phyloP scores from a whole-genome alignment of 2,329 filamentous ascomycete genomes.

The Basipetospora chlamydospora region DNA sequence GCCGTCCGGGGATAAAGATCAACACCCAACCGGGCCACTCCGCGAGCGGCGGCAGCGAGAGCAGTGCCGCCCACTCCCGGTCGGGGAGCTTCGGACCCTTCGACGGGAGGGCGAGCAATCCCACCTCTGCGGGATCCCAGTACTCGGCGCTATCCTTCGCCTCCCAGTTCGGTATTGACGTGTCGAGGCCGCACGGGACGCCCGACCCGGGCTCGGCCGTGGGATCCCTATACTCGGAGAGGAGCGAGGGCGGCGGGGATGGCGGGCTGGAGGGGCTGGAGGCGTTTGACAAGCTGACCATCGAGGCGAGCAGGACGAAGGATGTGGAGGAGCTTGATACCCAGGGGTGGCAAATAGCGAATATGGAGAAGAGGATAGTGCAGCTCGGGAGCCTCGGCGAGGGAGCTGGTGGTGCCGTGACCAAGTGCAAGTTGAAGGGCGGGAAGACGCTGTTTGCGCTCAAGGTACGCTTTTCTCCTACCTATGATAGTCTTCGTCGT shows the following conservation, averaged over 20 bases:
- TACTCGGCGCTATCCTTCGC: constrained; percentile 75
- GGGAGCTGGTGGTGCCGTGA: constrained; percentile 90
- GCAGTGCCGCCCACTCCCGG: constrained; percentile 63
- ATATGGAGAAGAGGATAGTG: constrained; percentile 71
- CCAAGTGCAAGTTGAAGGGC: constrained; percentile 73
- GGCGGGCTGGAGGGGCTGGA: constrained; percentile 64
- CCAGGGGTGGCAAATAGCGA: constrained; percentile 87
- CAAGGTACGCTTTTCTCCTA: constrained; percentile 56
- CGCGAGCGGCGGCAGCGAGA: constrained; percentile 65
- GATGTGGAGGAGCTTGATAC: constrained; percentile 94
- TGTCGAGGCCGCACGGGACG: constrained; percentile 48
- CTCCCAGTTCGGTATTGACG: constrained; percentile 53
- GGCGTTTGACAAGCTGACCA: constrained; percentile 62
- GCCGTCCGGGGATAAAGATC: constrained; percentile 5
- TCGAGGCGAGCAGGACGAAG: constrained; percentile 68
- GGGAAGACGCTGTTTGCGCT: constrained; percentile 92
- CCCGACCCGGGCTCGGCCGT: constrained; percentile 82
- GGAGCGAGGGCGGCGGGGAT: constrained; percentile 62
- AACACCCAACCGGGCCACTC: constrained; percentile 41
- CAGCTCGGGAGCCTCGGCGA: constrained; percentile 86
- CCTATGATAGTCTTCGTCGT: neutral
- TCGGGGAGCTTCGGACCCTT: constrained; percentile 70
- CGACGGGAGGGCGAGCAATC: constrained; percentile 64
- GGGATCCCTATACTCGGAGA: constrained; percentile 69
- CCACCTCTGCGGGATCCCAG: constrained; percentile 75